Conservation (phyloP, 768 basidiomycete genomes). For the Phylloporus sp. region DNA sequence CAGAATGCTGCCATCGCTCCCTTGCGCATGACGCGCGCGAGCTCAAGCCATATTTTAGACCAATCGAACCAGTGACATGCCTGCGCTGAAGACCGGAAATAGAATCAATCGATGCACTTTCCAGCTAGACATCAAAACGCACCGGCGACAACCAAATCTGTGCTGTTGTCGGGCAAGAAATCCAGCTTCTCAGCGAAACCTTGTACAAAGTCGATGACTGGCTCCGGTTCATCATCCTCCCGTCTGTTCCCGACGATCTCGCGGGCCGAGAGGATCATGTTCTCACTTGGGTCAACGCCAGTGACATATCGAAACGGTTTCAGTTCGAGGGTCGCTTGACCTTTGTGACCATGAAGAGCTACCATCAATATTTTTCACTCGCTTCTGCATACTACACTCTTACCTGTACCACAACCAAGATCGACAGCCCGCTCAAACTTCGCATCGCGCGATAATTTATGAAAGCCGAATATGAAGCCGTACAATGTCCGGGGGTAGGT, state of each 20-base stretch:
- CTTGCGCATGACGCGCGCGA: not conserved
- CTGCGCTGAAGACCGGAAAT: not conserved
- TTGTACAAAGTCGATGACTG: not conserved
- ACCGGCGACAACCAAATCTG: not conserved
- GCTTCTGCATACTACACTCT: not conserved
- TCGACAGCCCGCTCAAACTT: constrained; percentile 63
- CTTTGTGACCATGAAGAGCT: constrained; percentile 60
- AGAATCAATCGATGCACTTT: not conserved
- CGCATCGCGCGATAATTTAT: constrained; percentile 9
- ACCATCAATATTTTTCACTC: too few relatives aligned
- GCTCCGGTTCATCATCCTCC: not conserved
- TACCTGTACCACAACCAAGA: constrained; percentile 64
- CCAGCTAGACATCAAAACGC: not conserved
- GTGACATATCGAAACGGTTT: constrained; percentile 47
- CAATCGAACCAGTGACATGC: not conserved
- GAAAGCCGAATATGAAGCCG: constrained; percentile 34
- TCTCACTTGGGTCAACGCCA: constrained; percentile 70
- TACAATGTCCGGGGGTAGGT: constrained; percentile 67
- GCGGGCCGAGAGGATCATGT: constrained; percentile 62
- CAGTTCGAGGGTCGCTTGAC: constrained; percentile 65
- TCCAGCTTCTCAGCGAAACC: not conserved
- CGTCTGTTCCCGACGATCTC: constrained; percentile 4
- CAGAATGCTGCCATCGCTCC: not conserved
- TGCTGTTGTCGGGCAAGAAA: not conserved
- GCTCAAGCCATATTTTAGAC: constrained; percentile 9